Evolutionary conservation across 768 basidiomycete species (phyloP).

Genomic region (Cystobasidiopsis lactophilus): DNA sequence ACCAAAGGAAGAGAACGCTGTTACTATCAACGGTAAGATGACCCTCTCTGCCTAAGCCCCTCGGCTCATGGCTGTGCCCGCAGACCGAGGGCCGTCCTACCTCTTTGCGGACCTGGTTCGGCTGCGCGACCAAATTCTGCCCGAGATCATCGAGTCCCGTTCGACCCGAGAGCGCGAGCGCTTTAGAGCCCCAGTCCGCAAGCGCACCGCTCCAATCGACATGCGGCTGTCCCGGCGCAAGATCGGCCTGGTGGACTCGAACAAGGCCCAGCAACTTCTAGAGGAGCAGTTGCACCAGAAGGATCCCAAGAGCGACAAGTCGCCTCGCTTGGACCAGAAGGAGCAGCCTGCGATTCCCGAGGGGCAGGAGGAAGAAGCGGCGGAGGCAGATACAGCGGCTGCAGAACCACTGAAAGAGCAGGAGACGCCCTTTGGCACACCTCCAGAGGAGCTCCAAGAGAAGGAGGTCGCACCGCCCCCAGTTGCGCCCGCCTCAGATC

Average conservation of each 20-base stretch:
- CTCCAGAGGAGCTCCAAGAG: neutral
- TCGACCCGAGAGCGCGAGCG: constrained; percentile 25
- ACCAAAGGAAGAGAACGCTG: constrained; percentile 55
- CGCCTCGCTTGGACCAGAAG: neutral
- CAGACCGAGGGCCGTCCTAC: constrained; percentile 52
- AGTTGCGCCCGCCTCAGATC: neutral
- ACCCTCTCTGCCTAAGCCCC: too few relatives aligned
- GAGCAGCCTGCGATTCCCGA: too few relatives aligned
- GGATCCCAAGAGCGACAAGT: neutral
- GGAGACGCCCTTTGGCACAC: too few relatives aligned
- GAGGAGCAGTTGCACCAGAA: neutral
- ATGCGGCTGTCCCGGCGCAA: constrained; percentile 10
- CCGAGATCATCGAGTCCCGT: constrained; percentile 61
- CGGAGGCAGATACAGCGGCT: too few relatives aligned
- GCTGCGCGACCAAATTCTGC: constrained; percentile 49
- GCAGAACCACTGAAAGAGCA: too few relatives aligned
- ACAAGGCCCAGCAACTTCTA: neutral
- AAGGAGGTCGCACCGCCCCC: neutral
- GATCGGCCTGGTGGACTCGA: constrained; percentile 1
- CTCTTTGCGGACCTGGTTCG: constrained; percentile 67
- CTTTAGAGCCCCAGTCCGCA: constrained; percentile 11
- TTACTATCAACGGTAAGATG: constrained; percentile 85
- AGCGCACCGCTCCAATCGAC: constrained; percentile 20
- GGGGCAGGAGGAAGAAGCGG: too few relatives aligned
- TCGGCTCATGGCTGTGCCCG: too few relatives aligned